Conservation (phyloP, 2,329 filamentous ascomycete species). For the Venturia aucupariae region DNA sequence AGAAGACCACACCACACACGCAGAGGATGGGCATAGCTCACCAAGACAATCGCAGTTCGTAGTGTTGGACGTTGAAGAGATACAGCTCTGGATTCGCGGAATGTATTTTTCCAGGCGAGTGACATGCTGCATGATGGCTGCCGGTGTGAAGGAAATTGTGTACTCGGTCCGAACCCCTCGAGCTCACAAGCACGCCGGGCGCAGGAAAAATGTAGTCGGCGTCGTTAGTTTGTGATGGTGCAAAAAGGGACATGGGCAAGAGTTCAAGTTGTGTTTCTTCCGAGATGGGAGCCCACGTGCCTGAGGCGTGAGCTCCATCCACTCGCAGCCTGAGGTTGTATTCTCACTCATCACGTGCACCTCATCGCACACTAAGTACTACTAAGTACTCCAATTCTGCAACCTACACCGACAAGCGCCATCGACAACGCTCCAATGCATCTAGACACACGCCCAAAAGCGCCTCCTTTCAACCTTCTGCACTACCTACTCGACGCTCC, state of each 20-base stretch:
- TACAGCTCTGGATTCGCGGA: not conserved
- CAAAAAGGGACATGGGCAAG: not conserved
- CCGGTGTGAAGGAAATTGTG: not conserved
- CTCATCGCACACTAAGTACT: too few species aligned
- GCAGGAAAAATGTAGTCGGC: not conserved
- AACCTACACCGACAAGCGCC: not conserved
- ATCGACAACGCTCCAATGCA: not conserved
- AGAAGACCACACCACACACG: not conserved
- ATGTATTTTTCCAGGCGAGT: not conserved
- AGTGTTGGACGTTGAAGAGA: not conserved
- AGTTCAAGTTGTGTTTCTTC: not conserved
- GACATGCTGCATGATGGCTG: not conserved
- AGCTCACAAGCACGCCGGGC: not conserved
- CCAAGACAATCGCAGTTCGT: not conserved
- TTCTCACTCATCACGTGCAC: too few species aligned
- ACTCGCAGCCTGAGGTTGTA: too few species aligned
- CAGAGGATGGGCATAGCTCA: not conserved
- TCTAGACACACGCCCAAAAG: not conserved
- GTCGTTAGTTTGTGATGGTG: not conserved
- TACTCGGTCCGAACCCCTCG: not conserved
- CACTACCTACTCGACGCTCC: not conserved
- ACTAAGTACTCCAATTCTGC: not conserved
- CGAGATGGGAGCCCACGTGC: not conserved
- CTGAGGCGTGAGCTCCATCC: not conserved
- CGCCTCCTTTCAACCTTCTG: not conserved